phyloP scores from a whole-genome alignment of 176 grass and related monocot genomes.

The Aegilops sharonensis region DNA sequence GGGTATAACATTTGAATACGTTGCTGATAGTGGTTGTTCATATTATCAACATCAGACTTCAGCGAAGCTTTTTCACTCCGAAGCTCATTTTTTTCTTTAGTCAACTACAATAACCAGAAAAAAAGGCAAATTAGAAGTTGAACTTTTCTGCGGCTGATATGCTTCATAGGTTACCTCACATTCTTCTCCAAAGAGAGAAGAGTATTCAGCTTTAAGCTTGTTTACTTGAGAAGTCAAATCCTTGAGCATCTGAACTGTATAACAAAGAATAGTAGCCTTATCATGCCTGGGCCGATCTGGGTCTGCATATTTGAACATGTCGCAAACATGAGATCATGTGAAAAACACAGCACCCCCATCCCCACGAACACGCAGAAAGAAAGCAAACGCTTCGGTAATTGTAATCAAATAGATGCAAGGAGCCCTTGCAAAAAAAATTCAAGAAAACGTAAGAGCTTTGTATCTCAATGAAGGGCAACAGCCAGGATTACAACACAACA shows the following conservation, averaged over 20 bases:
- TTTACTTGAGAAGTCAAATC: slow-evolving; percentile 77
- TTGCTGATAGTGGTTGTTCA: slow-evolving; percentile 74
- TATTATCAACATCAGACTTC: slow-evolving; percentile 77
- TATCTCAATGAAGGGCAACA: no score
- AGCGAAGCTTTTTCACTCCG: slow-evolving; percentile 79
- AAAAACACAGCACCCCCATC: not conserved
- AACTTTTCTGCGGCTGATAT: slow-evolving; percentile 1
- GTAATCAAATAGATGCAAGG: not conserved
- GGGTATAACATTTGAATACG: slow-evolving; percentile 59
- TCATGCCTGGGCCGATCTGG: slow-evolving; percentile 81
- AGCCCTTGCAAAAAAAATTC: not conserved
- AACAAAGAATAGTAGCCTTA: slow-evolving; percentile 75
- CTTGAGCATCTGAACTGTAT: slow-evolving; percentile 79
- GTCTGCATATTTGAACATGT: slow-evolving; percentile 55
- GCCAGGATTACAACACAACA: no score
- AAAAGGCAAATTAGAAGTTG: slow-evolving; percentile 18
- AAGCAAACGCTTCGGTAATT: no score
- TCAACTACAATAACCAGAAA: slow-evolving; percentile 51
- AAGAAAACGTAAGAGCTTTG: not conserved
- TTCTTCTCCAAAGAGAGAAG: slow-evolving; percentile 76
- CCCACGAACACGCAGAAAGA: not conserved
- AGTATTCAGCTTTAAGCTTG: slow-evolving; percentile 80
- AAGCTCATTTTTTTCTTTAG: slow-evolving; percentile 84
- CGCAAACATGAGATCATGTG: slow-evolving; percentile 11
- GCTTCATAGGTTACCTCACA: slow-evolving; percentile 61